Conservation (phyloP, 495 filamentous ascomycete genomes). For the Penicillium crystallinum region DNA sequence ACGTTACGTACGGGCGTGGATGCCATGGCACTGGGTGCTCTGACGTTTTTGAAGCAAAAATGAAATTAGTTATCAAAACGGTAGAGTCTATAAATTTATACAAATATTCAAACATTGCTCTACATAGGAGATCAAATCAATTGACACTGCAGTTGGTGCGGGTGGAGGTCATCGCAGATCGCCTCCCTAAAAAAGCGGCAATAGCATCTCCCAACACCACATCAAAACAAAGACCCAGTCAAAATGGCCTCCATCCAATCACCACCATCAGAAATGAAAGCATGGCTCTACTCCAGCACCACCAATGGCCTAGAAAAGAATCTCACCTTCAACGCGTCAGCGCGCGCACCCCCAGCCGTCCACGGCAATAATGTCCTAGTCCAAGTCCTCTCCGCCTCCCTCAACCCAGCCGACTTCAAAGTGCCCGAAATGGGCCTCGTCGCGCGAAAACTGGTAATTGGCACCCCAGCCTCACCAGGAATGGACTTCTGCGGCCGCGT, state of each 20-base stretch:
- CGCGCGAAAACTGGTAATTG: slow-evolving; percentile 27
- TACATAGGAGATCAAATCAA: background rate
- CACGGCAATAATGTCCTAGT: slow-evolving; percentile 49
- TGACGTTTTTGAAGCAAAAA: slow-evolving; percentile 39
- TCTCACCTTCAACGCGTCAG: slow-evolving; percentile 43
- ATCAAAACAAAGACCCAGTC: background rate
- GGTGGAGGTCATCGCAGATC: slow-evolving; percentile 1
- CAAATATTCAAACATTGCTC: background rate
- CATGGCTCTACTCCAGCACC: slow-evolving; percentile 56
- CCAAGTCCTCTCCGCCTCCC: slow-evolving; percentile 46
- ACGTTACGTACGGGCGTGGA: slow-evolving; percentile 53
- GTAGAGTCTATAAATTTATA: background rate
- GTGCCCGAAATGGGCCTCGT: slow-evolving; percentile 49
- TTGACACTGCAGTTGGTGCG: background rate
- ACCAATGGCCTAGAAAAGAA: slow-evolving; percentile 51
- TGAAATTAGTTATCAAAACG: background rate
- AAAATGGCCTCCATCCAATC: slow-evolving; percentile 10
- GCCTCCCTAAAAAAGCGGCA: background rate
- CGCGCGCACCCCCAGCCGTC: slow-evolving; percentile 36
- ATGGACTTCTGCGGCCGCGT: slow-evolving; percentile 61
- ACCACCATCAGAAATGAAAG: slow-evolving; percentile 47
- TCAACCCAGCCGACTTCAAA: slow-evolving; percentile 75
- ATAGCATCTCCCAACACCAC: background rate
- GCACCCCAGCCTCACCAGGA: slow-evolving; percentile 48
- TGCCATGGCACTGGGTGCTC: slow-evolving; percentile 49